Evolutionary conservation across 441 rosid species (phyloP).

Genomic region (Erysimum cheiri): DNA sequence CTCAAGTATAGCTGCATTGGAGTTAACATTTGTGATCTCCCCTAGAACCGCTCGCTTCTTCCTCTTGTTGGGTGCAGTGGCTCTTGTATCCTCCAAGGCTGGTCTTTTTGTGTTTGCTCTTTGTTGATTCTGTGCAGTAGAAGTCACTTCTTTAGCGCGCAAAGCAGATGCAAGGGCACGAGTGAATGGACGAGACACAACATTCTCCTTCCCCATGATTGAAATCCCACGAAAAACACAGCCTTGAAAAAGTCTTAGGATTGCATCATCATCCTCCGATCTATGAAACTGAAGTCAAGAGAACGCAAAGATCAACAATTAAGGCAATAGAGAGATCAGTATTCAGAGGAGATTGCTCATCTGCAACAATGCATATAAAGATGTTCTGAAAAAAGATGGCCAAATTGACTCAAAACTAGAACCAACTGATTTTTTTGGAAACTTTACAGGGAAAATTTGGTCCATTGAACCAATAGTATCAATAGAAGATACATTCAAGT

Average conservation of each 20-base stretch:
- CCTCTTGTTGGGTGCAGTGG: slow-evolving; percentile 53
- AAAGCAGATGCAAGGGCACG: slow-evolving; percentile 76
- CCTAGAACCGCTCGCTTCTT: slow-evolving; percentile 64
- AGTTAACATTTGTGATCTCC: slow-evolving; percentile 74
- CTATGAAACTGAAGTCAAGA: slow-evolving; percentile 35
- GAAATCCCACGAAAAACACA: slow-evolving; percentile 49
- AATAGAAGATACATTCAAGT: slow-evolving; percentile 24
- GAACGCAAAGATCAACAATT: slow-evolving; percentile 22
- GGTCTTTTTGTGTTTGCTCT: slow-evolving; percentile 61
- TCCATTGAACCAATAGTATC: slow-evolving; percentile 32
- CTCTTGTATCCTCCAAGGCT: slow-evolving; percentile 57
- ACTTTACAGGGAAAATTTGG: slow-evolving; percentile 21
- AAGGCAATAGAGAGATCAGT: slow-evolving; percentile 19
- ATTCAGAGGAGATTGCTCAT: slow-evolving; percentile 9
- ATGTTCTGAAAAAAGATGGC: background rate
- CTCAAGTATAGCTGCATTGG: slow-evolving; percentile 58
- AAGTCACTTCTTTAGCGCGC: slow-evolving; percentile 45
- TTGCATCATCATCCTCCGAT: slow-evolving; percentile 43
- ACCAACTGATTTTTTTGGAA: slow-evolving; percentile 27
- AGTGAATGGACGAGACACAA: slow-evolving; percentile 62
- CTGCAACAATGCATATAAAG: slow-evolving; percentile 18
- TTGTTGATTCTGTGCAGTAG: slow-evolving; percentile 48
- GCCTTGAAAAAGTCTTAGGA: slow-evolving; percentile 46
- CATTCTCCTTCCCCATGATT: slow-evolving; percentile 68
- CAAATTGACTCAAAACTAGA: slow-evolving; percentile 6